Base-by-base conservation (phyloP, 345 rosid species). In the Turritis glabra region DNA sequence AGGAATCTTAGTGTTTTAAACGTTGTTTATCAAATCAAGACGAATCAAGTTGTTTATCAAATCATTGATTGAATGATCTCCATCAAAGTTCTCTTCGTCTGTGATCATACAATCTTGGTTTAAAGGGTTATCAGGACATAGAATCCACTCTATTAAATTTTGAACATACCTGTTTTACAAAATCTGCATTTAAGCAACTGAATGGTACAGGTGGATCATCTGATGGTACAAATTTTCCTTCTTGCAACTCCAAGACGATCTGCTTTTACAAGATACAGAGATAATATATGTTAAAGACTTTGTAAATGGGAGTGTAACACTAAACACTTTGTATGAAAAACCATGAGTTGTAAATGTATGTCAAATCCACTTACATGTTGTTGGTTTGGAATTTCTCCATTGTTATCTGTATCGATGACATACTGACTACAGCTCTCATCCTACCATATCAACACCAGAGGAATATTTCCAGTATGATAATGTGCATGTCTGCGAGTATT, bases 371-470 rank as follows among this genome's bases (percentile, higher is more conserved):
- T 65, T 78, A 90, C 97, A 90, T 82, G 92, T 70, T 95, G 98
- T 72, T 88, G 85, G 69, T 73, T 83, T 19, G 82, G 92, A 76
- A 92, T 75, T 72, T 90, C 81, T 43, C 99, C 99, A 73, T 89
- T 87, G 82, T 81, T 83, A 52, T 95, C 99, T 2, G 99, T 92
- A 82, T 95, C 99, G 32, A 95, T 87, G 71, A 92, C 97, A 82
- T 88, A 95, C 76, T 86, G 97, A 80, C 97, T 92, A 71, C 97
- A 95, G 29, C 81, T 85, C 74, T 87, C 94, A 73, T 95, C 99
- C 79, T 92, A 92, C 99, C 99, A 95, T 38, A 92, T 91, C 82
- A 95, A 81, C 46, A 87, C 91, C n/a, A 95, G 82, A 21, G 97
- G 99, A 38, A 98, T 92, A 75, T 84, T 92, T 53, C 98, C 99